Conservation (phyloP, 169 alveolate genomes). For the Plasmodium reichenowi region DNA sequence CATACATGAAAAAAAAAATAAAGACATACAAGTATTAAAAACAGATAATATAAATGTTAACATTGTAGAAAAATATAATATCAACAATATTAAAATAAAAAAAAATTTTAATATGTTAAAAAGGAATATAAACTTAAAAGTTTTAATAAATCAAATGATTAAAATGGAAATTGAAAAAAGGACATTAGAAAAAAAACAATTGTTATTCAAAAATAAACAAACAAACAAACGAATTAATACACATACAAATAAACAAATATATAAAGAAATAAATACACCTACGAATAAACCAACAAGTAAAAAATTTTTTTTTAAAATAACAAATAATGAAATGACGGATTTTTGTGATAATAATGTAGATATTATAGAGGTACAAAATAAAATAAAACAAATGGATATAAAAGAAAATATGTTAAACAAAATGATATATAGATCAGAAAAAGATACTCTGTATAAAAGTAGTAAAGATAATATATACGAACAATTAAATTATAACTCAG, state of each 20-base stretch:
- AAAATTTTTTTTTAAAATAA: no score
- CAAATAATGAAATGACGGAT: neutral
- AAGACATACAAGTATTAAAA: no score
- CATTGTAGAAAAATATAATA: no score
- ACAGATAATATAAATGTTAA: no score
- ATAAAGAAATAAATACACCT: no score
- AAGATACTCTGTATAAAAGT: neutral
- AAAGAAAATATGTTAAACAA: neutral
- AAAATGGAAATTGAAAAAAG: constrained; percentile 25
- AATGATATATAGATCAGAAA: neutral
- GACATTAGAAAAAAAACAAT: neutral
- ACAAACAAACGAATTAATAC: neutral
- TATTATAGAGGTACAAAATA: constrained; percentile 3
- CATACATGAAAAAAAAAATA: no score
- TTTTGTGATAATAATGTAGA: constrained; percentile 16
- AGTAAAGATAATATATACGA: neutral
- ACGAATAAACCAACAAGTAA: no score
- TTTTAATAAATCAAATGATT: constrained; percentile 28
- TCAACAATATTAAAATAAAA: no score
- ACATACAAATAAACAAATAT: neutral
- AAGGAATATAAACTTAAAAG: constrained; percentile 34
- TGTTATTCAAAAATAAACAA: constrained; percentile 4
- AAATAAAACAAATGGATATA: constrained; percentile 10
- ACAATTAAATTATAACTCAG: constrained; percentile 21
- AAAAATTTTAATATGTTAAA: constrained; percentile 3